Evolutionary conservation across 495 filamentous ascomycete species (phyloP), one percentile per base, ranked within the genome.

Genomic region (Pseudomonodictys pantanalensis): DNA sequence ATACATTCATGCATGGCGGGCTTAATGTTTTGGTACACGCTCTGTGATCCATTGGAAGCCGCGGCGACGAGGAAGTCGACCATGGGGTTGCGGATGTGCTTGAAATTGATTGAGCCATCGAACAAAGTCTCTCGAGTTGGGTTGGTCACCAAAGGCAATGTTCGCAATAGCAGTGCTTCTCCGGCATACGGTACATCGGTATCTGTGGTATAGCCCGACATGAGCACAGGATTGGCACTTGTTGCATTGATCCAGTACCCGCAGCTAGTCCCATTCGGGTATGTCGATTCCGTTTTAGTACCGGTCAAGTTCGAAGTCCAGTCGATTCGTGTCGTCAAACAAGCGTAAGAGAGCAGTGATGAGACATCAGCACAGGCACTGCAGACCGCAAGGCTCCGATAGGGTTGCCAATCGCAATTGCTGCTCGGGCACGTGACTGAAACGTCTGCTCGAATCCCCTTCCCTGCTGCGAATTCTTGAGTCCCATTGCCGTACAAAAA

Each of bases 331-430:
- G 38, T 41, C 12, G 12, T 5, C 15, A 18, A n/a, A 41, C 38
- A 41, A 5, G 38, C 12, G 20, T n/a, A 41, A n/a, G 30, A 62
- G 2, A 39, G 45, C 24, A 35, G 45, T 22, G 48, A 20, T 11
- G 35, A 57, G 18, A 57, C 52, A 55, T 26, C 41, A 22, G 30
- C 38, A 15, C 38, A 41, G 15, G 15, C 20, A 15, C 58, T 58
- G 39, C 62, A 66, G 4, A 66, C 33, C 6, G 50, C 51, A 25
- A 66, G 62, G 15, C 58, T 25, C n/a, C 62, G 45, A 24, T 56
- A 66, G 12, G 22, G 25, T 3, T 42, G 42, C 62, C 62, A 66
- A 25, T 57, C 62, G 26, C 62, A 66, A 25, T 61, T 66, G 42
- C 56, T 60, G n/a, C 42, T 65, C 7, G 56, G 62, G 38, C 62